Base-by-base conservation (phyloP, 331 rosid genomes). In the Telfairia occidentalis region DNA sequence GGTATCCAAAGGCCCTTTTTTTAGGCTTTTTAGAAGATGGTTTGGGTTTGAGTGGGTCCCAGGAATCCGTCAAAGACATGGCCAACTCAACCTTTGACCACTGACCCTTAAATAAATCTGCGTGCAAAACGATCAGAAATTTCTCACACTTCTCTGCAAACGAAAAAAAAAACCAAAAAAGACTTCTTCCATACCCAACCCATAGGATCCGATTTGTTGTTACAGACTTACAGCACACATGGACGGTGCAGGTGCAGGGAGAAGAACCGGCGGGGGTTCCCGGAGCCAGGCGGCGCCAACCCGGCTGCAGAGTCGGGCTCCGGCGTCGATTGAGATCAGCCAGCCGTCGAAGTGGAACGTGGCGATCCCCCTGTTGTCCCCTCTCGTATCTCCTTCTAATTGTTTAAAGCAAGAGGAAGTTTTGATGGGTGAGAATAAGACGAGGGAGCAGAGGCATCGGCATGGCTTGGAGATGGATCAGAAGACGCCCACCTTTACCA, bases 351-450 rank as follows among this genome's bases (percentile, higher is more conserved):
- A 86, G 0, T 92, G 99, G 99, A 91, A 95, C 90, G 85, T 92
- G 53, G 99, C 96, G 7, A 95, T 95, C 77, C 99, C 99, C 0
- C 85, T 95, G 13, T 76, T 95, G 19, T 90, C 99, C 0, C 99
- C 97, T 2, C 82, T 95, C 0, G 84, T 82, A 18, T 86, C 88
- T 8, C 86, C 90, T 5, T 76, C 96, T 18, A 88, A 88, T 23
- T 70, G 58, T 7, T 88, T 92, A 19, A 83, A 83, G 9, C 76
- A 38, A 5, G 29, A 43, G 34, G 83, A 80, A 8, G 61, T 26
- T n/a, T 42, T 19, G 30, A 48, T 80, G 71, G 78, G 42, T 19
- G 87, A 73, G 12, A 70, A 46, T 3, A 46, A 45, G 8, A 16
- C 26, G 58, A 70, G 58, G 42, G 75, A 70, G 55, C 24, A 60